Evolutionary conservation across 2,329 filamentous ascomycete species (phyloP).

Genomic region (Fusarium sp.): DNA sequence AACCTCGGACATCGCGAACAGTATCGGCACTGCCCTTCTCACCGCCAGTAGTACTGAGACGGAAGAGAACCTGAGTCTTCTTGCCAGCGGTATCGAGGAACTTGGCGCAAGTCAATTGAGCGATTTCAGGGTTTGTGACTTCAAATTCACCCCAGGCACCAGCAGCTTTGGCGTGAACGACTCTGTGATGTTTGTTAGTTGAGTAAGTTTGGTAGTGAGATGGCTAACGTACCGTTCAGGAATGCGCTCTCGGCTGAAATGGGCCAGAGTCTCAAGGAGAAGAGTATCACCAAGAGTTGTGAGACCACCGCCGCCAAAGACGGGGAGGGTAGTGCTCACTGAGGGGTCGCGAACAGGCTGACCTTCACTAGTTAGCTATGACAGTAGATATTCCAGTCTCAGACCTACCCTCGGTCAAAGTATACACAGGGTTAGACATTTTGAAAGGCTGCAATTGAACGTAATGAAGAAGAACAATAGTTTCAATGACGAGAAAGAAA

Average conservation of each 20-base stretch:
- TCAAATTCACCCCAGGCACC: constrained; percentile 66
- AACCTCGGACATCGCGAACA: constrained; percentile 73
- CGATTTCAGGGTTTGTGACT: constrained; percentile 59
- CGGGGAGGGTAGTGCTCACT: constrained; percentile 2
- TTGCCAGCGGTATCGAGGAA: constrained; percentile 63
- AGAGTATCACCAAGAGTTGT: constrained; percentile 8
- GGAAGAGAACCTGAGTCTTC: constrained; percentile 65
- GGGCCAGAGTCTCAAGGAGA: constrained; percentile 1
- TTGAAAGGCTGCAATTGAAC: not conserved
- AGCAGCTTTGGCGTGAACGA: constrained; percentile 46
- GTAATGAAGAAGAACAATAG: not conserved
- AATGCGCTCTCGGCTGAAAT: constrained; percentile 12
- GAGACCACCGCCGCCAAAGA: constrained; percentile 9
- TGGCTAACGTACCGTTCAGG: not conserved
- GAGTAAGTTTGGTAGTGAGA: not conserved
- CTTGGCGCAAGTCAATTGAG: constrained; percentile 59
- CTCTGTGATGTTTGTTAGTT: not conserved
- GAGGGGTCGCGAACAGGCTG: constrained; percentile 13
- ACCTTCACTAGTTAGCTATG: not conserved
- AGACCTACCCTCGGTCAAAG: not conserved
- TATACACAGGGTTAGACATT: constrained; percentile 10
- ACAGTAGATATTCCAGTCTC: rapidly evolving
- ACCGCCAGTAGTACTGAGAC: constrained; percentile 75
- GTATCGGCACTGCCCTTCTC: constrained; percentile 72
- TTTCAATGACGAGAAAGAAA: not conserved